Evolutionary conservation across 1,284 basidiomycete genomes (phyloP), one percentile per base, ranked within the genome.

Genomic region (Sanghuangporus weigelae): DNA sequence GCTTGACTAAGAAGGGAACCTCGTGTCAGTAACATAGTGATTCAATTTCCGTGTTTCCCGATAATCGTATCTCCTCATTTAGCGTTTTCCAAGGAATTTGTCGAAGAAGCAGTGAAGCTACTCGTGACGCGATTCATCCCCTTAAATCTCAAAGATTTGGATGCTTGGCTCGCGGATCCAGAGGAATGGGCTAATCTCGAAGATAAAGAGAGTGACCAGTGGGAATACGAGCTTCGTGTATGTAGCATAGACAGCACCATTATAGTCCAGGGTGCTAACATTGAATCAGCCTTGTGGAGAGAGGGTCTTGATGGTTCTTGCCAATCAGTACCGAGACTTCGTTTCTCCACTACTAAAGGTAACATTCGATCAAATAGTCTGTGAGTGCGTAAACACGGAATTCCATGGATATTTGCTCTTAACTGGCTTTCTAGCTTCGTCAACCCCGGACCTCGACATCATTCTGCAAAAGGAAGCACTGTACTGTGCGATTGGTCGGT

Each of bases 171-270:
- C 76, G 80, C 82, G 31, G 92, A 95, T 73, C 92, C 93, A 0
- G 94, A 96, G 75, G 92, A 95, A 70, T 96, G 93, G 92, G 83
- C 94, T 4, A 89, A 93, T 64, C 73, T 84, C 1, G 92, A 95
- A 74, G 90, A 92, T 66, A 90, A 88, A 67, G 94, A 93, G 68
- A 90, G 88, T 65, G 92, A 93, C 36, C 84, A 88, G 65, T 96
- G 94, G 94, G 87, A 93, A 65, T 96, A 84, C 70, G 91, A 94
- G 70, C 85, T 95, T 64, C 81, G 94, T 63, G 93, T 95, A 69
- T 60, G 87, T 74, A 56, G 61, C 38, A 42, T 31, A 3, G 35
- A 19, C 40, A 44, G 42, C 19, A 38, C 57, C 21, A 59, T 62
- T 49, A 57, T 8, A 14, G 36, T n/a, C 11, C 16, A 6, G 12